Base-by-base conservation (phyloP, 2,329 filamentous ascomycete genomes). In the Stagonosporopsis chrysanthemi region DNA sequence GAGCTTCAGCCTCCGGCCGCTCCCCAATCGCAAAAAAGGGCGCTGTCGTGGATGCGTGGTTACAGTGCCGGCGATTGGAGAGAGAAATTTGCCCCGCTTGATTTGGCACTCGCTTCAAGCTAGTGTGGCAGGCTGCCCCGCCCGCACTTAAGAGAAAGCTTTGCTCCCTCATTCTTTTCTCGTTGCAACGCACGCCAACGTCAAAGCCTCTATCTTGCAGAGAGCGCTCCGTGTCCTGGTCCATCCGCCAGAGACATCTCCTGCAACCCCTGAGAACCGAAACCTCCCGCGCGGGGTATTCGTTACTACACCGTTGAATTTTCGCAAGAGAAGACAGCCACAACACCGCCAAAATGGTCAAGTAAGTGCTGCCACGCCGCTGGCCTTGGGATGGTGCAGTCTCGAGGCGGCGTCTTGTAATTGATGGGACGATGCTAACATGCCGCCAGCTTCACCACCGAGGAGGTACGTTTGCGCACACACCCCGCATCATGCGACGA, bases 281-380 rank as follows among this genome's bases (percentile, higher is more conserved):
- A 61, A 56, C 67, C 66, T 66, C 61, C 63, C 64, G 71, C 70
- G 75, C 74, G 75, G 74, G 75, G 74, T 75, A 75, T 66, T 68
- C 61, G 61, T 64, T 51, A 62, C 56, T 61, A 64, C 68, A 70
- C 65, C 62, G 69, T 66, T 67, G 63, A 75, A 72, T 74, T 75
- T 75, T 73, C 60, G 60, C 59, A 70, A 65, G 62, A 70, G 62
- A 71, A 62, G 67, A 74, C 60, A 66, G 58, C 59, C 47, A 56
- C 67, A 90, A 87, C 80, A 91, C 92, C 91, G 92, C 84, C 90
- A 97, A 92, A 81, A 99, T 99, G 95, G 95, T 99, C 82, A 97
- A 98, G 93, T 97, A 90, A 90, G 93, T 94, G 22, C 33, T 53
- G 61, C 60, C 56, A 39, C 58, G 28, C 39, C 38, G 22, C 51